Evolutionary conservation across 441 rosid genomes (phyloP).

Genomic region (Corymbia calophylla): DNA sequence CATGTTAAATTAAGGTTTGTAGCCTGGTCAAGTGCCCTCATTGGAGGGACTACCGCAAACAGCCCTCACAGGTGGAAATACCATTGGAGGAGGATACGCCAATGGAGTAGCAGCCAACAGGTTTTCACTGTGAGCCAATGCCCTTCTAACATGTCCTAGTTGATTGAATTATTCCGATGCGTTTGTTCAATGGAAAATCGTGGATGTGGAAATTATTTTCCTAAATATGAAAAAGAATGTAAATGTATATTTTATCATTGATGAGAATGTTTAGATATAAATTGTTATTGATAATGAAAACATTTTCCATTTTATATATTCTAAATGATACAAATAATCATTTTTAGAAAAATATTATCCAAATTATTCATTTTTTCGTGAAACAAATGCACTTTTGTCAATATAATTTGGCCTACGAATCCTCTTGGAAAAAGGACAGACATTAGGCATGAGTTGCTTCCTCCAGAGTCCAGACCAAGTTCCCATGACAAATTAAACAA

Average conservation of each 20-base stretch:
- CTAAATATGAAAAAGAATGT: neutral
- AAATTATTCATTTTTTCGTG: neutral
- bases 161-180: neutral
- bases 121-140: too few species aligned
- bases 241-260: neutral
- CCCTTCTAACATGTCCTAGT: too few species aligned
- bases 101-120: too few species aligned
- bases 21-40: too few species aligned
- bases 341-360: neutral
- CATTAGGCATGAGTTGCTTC: neutral
- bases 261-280: neutral
- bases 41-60: too few species aligned
- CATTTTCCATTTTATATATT: neutral
- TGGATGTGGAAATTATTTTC: neutral
- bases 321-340: neutral
- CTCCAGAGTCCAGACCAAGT: neutral
- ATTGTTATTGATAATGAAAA: neutral
- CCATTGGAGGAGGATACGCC: too few species aligned
- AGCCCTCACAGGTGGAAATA: too few species aligned
- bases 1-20: too few species aligned
- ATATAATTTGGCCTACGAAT: neutral
- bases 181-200: neutral
- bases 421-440: neutral
- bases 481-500: neutral
- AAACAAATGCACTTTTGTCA: neutral